A percentile compares a stretch with the other conserved stretches of the same genome.
Conservation (phyloP, 805 yeast genomes). For the Ogataea philodendri region DNA sequence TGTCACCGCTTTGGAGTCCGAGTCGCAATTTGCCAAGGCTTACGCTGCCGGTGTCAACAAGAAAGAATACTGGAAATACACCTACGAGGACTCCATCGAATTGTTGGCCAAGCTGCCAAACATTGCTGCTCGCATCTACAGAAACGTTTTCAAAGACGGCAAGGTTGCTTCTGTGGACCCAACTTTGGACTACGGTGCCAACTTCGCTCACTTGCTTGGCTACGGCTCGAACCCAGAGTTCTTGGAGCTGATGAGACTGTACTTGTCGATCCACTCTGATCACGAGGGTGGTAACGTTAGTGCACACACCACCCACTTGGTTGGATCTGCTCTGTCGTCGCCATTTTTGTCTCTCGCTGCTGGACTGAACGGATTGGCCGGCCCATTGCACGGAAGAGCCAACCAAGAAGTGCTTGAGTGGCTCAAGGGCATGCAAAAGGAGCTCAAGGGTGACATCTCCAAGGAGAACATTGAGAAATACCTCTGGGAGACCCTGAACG, state of each 20-base stretch:
- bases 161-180: conserved; percentile 51
- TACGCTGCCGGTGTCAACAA: conserved; percentile 81
- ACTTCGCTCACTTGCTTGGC: conserved; percentile 56
- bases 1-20: conserved; percentile 74
- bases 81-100: conserved; percentile 78
- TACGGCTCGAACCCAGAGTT: conserved; percentile 63
- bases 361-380: conserved; percentile 82
- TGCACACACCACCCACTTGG: conserved; percentile 83
- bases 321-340: conserved; percentile 77
- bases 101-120: conserved; percentile 78
- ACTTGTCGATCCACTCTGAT: conserved; percentile 79
- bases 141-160: conserved; percentile 82
- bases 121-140: conserved; percentile 80
- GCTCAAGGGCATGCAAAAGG: conserved; percentile 64
- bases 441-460: conserved; percentile 68
- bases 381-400: conserved; percentile 86
- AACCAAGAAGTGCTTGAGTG: conserved; percentile 85
- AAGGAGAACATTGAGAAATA: conserved; percentile 68
- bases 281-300: conserved; percentile 91
- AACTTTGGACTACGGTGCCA: conserved; percentile 65
- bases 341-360: conserved; percentile 79
- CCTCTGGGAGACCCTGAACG: conserved; percentile 74
- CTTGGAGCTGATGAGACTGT: conserved; percentile 75
- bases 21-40: conserved; percentile 81
- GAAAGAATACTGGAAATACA: conserved; percentile 80